Evolutionary conservation across 148 eudicot genomes (phyloP).

Genomic region (Gaultheria prostrata): DNA sequence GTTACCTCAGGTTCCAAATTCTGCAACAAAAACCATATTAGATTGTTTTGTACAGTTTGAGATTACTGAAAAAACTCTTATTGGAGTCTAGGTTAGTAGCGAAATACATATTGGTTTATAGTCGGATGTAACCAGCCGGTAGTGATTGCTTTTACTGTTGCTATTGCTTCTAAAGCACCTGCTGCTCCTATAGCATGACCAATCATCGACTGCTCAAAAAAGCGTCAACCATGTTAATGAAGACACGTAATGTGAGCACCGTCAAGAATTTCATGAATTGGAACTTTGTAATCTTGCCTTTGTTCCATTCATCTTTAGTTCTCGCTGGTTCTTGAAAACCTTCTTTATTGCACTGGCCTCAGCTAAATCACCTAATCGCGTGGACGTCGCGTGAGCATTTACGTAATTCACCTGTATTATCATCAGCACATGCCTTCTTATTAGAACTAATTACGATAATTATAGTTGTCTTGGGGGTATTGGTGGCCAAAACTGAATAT

Average conservation of each 20-base stretch:
- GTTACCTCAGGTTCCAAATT: slow-evolving; percentile 20
- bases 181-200: slow-evolving; percentile 26
- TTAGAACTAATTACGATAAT: not conserved
- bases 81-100: not conserved
- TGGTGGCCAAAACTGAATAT: not conserved
- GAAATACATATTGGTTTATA: slow-evolving; percentile 22
- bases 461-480: not conserved
- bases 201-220: slow-evolving; percentile 24
- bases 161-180: slow-evolving; percentile 25
- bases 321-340: slow-evolving; percentile 27
- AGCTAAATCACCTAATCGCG: slow-evolving; percentile 28
- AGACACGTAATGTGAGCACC: slow-evolving; percentile 24
- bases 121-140: slow-evolving; percentile 29
- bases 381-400: slow-evolving; percentile 30
- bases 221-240: not conserved
- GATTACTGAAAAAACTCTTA: not conserved
- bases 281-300: slow-evolving; percentile 16
- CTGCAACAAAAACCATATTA: slow-evolving; percentile 6
- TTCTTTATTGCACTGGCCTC: slow-evolving; percentile 33
- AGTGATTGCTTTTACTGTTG: slow-evolving; percentile 18
- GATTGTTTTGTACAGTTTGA: not conserved
- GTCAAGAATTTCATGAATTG: slow-evolving; percentile 21
- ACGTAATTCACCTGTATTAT: slow-evolving; percentile 29
- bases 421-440: not conserved
- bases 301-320: slow-evolving; percentile 38